phyloP scores from a whole-genome alignment of 2,329 filamentous ascomycete species.

The Ophiocordyceps camponoti-leonardi region DNA sequence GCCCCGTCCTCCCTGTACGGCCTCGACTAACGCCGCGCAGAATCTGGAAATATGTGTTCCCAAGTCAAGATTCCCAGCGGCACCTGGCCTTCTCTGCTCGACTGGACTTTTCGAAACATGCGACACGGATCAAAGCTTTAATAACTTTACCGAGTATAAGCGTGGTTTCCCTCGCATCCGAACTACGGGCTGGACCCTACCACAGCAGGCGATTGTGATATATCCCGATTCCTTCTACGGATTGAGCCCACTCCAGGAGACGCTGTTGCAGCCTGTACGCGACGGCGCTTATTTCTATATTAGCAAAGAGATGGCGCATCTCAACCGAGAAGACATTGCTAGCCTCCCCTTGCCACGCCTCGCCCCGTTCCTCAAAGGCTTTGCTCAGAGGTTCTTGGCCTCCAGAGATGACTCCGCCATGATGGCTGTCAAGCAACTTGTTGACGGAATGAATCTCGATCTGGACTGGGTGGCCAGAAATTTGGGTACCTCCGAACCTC shows the following conservation, averaged over 20 bases:
- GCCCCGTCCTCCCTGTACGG: not conserved
- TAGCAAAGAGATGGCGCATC: slow-evolving; percentile 4
- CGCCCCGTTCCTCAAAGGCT: slow-evolving; percentile 3
- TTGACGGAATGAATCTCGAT: slow-evolving; percentile 10
- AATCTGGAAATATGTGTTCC: slow-evolving; percentile 6
- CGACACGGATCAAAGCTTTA: slow-evolving; percentile 2
- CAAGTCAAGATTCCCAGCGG: slow-evolving; percentile 1
- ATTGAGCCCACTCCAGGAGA: slow-evolving; percentile 3
- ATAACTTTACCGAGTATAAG: slow-evolving; percentile 11
- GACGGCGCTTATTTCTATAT: not conserved
- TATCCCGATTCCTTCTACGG: slow-evolving; percentile 4
- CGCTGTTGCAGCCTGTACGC: too few relatives aligned
- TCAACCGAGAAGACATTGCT: slow-evolving; percentile 2
- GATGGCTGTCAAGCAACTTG: slow-evolving; percentile 10
- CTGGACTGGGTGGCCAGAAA: slow-evolving; percentile 5
- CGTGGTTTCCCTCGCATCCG: slow-evolving; percentile 6
- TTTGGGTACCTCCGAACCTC: too few relatives aligned
- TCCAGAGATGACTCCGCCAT: slow-evolving; percentile 7
- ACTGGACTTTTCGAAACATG: slow-evolving; percentile 4
- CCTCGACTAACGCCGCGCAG: slow-evolving; percentile 1
- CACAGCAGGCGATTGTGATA: slow-evolving; percentile 3
- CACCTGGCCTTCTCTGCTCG: slow-evolving; percentile 4
- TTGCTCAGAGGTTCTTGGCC: slow-evolving; percentile 6
- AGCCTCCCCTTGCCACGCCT: slow-evolving; percentile 8
- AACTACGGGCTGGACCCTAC: slow-evolving; percentile 3